These are phyloP conservation scores for Verticillium klebahnii DNA, from an alignment of 2,329 filamentous ascomycete species.

Conservation along the genomic window DNA sequence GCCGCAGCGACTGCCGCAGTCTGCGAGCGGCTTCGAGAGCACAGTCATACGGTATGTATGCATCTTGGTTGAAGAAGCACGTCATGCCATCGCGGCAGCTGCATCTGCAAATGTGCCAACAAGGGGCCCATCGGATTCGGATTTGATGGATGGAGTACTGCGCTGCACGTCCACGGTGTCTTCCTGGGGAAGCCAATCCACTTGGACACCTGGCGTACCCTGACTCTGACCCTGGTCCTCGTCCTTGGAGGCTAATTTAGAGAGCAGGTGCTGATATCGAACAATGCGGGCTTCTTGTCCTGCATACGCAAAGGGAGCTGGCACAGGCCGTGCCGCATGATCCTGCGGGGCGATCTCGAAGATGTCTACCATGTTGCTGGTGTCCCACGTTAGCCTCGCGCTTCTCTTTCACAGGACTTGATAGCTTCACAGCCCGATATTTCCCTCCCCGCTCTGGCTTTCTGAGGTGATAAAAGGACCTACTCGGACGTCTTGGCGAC, in stretches of 20 bases:
- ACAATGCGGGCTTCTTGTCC: conserved; percentile 52
- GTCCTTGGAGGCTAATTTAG: conserved; percentile 49
- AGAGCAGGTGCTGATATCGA: conserved; percentile 58
- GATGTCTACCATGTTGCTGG: conserved; percentile 63
- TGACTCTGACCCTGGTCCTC: conserved; percentile 20
- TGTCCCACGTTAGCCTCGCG: background rate
- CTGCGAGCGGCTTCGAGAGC: background rate
- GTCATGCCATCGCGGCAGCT: conserved; percentile 43
- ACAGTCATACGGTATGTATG: background rate
- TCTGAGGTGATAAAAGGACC: conserved; percentile 13
- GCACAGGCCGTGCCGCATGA: conserved; percentile 26
- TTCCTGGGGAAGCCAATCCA: conserved; percentile 50
- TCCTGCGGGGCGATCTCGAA: conserved; percentile 59
- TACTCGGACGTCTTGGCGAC: conserved; percentile 63
- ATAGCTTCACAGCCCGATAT: background rate
- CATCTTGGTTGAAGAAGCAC: background rate
- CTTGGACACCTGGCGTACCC: conserved; percentile 36
- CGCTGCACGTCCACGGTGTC: conserved; percentile 41
- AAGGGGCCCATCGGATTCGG: conserved; percentile 37
- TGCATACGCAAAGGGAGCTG: conserved; percentile 40
- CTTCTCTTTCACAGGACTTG: background rate
- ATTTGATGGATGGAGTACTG: conserved; percentile 31
- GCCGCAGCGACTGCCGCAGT: background rate
- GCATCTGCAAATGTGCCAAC: conserved; percentile 59
- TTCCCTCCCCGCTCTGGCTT: too few relatives aligned